These are phyloP conservation scores for Eucalyptus erythrocorys DNA, from an alignment of 345 rosid genomes.

Conservation along the genomic window DNA sequence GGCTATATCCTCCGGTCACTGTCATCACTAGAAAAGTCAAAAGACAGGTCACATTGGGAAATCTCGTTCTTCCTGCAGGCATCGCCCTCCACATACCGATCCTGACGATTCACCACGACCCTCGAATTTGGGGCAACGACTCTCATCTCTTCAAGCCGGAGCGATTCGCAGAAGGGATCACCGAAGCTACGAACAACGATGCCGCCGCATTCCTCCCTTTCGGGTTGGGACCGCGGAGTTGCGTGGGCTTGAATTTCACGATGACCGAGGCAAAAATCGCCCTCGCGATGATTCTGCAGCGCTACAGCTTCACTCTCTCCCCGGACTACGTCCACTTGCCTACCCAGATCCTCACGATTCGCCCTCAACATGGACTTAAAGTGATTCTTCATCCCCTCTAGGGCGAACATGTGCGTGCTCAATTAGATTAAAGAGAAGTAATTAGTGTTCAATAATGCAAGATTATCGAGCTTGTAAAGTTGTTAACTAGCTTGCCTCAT, in stretches of 20 bases:
- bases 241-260: conserved; percentile 27
- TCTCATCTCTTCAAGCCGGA: not conserved
- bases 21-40: not conserved
- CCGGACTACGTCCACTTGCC: conserved; percentile 29
- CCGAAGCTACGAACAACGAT: conserved; percentile 23
- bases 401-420: not conserved
- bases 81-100: not conserved
- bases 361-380: conserved; percentile 26
- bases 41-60: conserved; percentile 12
- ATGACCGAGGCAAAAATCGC: conserved; percentile 17
- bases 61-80: conserved; percentile 6
- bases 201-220: conserved; percentile 20
- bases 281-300: conserved; percentile 33
- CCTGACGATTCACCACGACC: conserved; percentile 14
- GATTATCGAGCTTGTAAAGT: no score
- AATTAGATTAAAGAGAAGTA: no score
- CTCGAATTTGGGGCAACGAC: conserved; percentile 33
- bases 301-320: conserved; percentile 19
- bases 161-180: conserved; percentile 26
- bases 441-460: no score
- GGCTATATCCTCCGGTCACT: conserved; percentile 21
- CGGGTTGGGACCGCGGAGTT: conserved; percentile 19
- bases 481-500: no score
- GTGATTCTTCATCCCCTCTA: conserved; percentile 10
- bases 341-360: not conserved